Evolutionary conservation across 2,329 filamentous ascomycete genomes (phyloP).

Genomic region (Salinomyces thailandicus): DNA sequence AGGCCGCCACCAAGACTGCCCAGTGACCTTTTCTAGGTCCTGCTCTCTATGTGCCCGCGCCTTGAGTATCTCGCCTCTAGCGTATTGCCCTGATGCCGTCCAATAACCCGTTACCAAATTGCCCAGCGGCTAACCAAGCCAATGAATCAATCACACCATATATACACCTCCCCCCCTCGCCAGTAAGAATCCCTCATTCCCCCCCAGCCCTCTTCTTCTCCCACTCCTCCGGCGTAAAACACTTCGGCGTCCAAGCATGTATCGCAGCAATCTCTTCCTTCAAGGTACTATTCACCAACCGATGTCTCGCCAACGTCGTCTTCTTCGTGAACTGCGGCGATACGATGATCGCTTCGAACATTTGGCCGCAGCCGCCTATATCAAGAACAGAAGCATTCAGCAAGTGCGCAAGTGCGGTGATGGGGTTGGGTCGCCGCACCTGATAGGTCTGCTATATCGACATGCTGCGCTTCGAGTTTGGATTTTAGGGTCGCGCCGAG

Average conservation of each 20-base stretch:
- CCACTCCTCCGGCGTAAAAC: constrained; percentile 85
- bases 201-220: constrained; percentile 48
- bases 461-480: constrained; percentile 63
- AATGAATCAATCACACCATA: no score
- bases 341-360: constrained; percentile 60
- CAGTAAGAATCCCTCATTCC: neutral
- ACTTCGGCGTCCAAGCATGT: constrained; percentile 91
- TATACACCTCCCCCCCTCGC: no score
- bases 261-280: constrained; percentile 83
- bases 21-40: no score
- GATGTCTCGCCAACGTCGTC: constrained; percentile 69
- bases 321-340: constrained; percentile 42
- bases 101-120: no score
- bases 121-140: no score
- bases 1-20: no score
- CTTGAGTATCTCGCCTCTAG: no score
- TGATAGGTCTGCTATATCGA: constrained; percentile 85
- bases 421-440: constrained; percentile 44
- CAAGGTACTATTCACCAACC: constrained; percentile 71
- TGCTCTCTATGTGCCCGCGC: no score
- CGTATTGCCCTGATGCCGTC: no score
- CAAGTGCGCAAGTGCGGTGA: neutral
- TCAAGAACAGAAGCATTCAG: no score
- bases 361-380: constrained; percentile 58
- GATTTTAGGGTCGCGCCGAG: constrained; percentile 59